These are phyloP conservation scores for Pichia kluyveri DNA, from an alignment of 805 yeast genomes.

Conservation along the genomic window DNA sequence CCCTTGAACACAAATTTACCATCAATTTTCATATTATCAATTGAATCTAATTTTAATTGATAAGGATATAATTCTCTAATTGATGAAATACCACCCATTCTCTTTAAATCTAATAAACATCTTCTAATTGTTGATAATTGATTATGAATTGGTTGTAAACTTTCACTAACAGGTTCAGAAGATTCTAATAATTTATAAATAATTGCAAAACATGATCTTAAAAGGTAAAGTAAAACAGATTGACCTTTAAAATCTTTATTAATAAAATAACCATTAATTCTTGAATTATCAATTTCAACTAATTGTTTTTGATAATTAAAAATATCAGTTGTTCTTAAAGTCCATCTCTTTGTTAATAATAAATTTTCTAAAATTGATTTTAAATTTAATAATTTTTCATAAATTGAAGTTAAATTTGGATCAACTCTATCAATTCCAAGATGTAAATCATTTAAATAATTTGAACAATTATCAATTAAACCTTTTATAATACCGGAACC, in stretches of 20 bases:
- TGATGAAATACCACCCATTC: constrained; percentile 86
- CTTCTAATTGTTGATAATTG: constrained; percentile 87
- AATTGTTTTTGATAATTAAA: constrained; percentile 72
- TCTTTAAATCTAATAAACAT: constrained; percentile 79
- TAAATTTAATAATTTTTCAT: constrained; percentile 52
- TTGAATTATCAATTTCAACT: constrained; percentile 61
- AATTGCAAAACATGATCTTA: constrained; percentile 85
- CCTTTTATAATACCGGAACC: constrained; percentile 54
- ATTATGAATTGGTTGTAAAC: constrained; percentile 87
- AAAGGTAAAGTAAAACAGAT: constrained; percentile 57
- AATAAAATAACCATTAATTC: constrained; percentile 53
- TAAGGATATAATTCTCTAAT: constrained; percentile 91
- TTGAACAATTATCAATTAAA: constrained; percentile 74
- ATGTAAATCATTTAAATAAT: constrained; percentile 57
- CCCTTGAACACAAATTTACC: constrained; percentile 87
- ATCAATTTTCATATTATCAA: constrained; percentile 79
- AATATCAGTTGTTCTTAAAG: constrained; percentile 90
- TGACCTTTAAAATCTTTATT: constrained; percentile 41
- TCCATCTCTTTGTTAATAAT: constrained; percentile 93
- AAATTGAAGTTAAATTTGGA: constrained; percentile 47
- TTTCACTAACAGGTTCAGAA: constrained; percentile 92
- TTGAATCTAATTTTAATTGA: constrained; percentile 85
- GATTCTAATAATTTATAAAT: constrained; percentile 84
- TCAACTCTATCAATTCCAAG: constrained; percentile 39
- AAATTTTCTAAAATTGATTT: constrained; percentile 73